Base-by-base conservation (phyloP, 1,284 basidiomycete species). In the Ustilago trichophora region DNA sequence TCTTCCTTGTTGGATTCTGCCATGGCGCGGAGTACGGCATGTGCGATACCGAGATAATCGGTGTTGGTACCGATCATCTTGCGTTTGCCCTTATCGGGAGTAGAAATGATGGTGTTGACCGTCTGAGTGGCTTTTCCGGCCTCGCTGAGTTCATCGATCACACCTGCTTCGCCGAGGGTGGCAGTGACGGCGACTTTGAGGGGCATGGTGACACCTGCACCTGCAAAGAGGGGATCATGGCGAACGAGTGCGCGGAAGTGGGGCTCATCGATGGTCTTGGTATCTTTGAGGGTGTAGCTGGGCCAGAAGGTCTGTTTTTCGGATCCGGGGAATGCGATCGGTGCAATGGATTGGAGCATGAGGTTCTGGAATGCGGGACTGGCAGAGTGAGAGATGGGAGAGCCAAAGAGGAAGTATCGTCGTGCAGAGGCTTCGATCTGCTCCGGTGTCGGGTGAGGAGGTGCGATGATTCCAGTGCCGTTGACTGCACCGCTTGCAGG, bases 1-100 rank as follows among this genome's bases (percentile, higher is more conserved):
- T 50, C 42, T 21, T 65, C 54, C 8, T 21, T 29, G 27, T 71
- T 67, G 37, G 46, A 51, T 11, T 41, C 35, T 1, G 71, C 71
- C 29, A 63, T 41, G n/a, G 26, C 54, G 5, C 72, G 54, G 15
- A 73, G 56, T 15, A 72, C 22, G 6, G 72, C 64, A 25, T 72
- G 70, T 1, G 59, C 35, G 29, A 74, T 68, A 13, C 72, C 72
- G 11, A 74, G 47, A 48, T 64, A 72, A 31, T 74, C 72, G 4
- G 72, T 74, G 44, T 74, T 74, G 43, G 72, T 74, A 7, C 72
- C 72, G 26, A 74, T 40, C 68, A 74, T 72, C 24, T 46, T 62
- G 2, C 68, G 26, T 25, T 47, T 43, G 9, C 48, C 45, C 13
- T 49, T 41, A 41, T 35, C 8, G 13, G 68, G 72, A 11, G 31